These are phyloP conservation scores for Lentinula sp. DNA, from an alignment of 768 basidiomycete species.

Conservation along the genomic window DNA sequence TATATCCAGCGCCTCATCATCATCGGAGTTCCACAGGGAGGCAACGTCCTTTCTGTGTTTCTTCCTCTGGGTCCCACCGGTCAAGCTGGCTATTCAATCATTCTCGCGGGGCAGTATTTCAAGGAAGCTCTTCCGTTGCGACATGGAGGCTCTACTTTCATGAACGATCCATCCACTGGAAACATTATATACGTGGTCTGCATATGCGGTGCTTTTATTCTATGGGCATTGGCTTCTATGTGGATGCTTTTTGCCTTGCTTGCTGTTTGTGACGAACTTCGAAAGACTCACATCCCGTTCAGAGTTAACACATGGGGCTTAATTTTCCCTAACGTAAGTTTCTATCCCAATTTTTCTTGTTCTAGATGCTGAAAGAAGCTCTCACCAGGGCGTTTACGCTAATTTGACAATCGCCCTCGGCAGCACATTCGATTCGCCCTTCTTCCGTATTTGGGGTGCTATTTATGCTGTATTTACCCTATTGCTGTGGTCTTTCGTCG, in stretches of 20 bases:
- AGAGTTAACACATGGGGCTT: constrained; percentile 59
- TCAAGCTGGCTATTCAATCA: constrained; percentile 54
- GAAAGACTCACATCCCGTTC: constrained; percentile 41
- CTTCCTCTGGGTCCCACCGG: constrained; percentile 72
- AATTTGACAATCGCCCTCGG: constrained; percentile 53
- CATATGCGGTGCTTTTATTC: constrained; percentile 38
- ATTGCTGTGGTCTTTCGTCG: constrained; percentile 46
- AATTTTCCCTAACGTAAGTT: constrained; percentile 63
- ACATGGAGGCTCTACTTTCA: constrained; percentile 26
- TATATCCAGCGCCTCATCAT: constrained; percentile 57
- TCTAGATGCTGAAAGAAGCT: not conserved
- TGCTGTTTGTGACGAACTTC: constrained; percentile 36
- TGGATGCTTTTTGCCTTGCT: constrained; percentile 55
- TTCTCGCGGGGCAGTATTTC: constrained; percentile 50
- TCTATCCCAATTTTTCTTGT: not conserved
- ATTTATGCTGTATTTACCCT: constrained; percentile 46
- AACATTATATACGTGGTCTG: constrained; percentile 39
- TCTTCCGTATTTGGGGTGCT: constrained; percentile 54
- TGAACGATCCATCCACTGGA: constrained; percentile 25
- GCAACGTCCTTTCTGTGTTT: constrained; percentile 51
- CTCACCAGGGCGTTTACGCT: constrained; percentile 54
- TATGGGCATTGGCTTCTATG: constrained; percentile 62
- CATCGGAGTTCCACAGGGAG: constrained; percentile 45
- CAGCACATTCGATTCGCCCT: constrained; percentile 40
- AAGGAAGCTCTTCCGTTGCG: constrained; percentile 24